A percentile compares a stretch with the other conserved stretches of the same genome.
These are phyloP conservation scores for Blastocystis sp. DNA, from an alignment of 352 stramenopile genomes.

Conservation along the genomic window DNA sequence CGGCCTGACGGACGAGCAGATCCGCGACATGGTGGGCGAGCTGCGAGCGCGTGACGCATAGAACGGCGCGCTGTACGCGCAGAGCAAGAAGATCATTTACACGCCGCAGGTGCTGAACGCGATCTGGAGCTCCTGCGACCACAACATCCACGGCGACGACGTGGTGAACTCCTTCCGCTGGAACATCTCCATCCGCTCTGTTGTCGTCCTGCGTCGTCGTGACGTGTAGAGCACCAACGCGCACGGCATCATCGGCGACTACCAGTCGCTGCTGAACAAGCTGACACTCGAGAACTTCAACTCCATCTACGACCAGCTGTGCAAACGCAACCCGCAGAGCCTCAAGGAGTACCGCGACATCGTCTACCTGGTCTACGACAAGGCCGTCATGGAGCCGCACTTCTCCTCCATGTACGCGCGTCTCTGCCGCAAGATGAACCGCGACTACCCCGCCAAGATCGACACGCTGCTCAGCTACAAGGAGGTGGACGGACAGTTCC, in stretches of 20 bases:
- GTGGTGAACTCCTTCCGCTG: slow-evolving; percentile 12
- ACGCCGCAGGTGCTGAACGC: neutral
- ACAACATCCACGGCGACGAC: slow-evolving; percentile 8
- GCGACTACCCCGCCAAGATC: slow-evolving; percentile 18
- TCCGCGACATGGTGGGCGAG: slow-evolving; percentile 1
- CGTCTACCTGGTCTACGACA: slow-evolving; percentile 88
- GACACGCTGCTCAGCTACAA: neutral
- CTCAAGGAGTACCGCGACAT: slow-evolving; percentile 87
- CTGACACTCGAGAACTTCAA: slow-evolving; percentile 90
- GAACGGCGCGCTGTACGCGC: slow-evolving; percentile 5
- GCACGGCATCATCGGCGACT: slow-evolving; percentile 85
- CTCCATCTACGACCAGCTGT: slow-evolving; percentile 82
- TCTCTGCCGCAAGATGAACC: slow-evolving; percentile 55
- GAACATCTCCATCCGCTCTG: slow-evolving; percentile 46
- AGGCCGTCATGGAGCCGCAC: slow-evolving; percentile 86
- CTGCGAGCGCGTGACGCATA: neutral
- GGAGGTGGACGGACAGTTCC: neutral
- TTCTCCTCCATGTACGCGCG: slow-evolving; percentile 84
- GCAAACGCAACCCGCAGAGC: slow-evolving; percentile 85
- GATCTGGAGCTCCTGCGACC: slow-evolving; percentile 4
- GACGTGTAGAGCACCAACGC: slow-evolving; percentile 78
- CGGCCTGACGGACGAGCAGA: neutral
- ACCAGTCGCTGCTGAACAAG: slow-evolving; percentile 90
- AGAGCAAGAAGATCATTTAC: slow-evolving; percentile 34
- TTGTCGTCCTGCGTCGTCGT: neutral